Evolutionary conservation across 106 monocot genomes (phyloP).

Genomic region (Allium fistulosum): DNA sequence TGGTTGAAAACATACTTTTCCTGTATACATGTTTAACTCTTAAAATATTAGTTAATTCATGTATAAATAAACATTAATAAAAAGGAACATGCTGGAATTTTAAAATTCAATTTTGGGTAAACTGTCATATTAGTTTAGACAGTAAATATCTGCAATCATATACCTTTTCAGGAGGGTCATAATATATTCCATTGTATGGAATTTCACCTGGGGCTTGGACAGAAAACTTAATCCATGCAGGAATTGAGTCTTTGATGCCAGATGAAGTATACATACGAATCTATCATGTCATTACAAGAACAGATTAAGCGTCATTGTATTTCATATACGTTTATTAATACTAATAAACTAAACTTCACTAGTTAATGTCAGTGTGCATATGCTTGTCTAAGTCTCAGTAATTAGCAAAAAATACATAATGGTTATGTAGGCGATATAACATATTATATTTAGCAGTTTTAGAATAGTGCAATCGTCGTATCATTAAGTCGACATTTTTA

Average conservation of each 20-base stretch:
- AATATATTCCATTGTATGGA: conserved; percentile 96
- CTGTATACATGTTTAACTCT: conserved; percentile 24
- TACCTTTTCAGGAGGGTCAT: conserved; percentile 96
- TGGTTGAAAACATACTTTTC: conserved; percentile 82
- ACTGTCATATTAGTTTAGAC: too few species aligned
- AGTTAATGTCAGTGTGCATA: background rate
- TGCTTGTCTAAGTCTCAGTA: too few species aligned
- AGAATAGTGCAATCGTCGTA: too few species aligned
- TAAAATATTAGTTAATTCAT: background rate
- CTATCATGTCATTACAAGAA: conserved; percentile 24
- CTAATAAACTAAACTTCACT: too few species aligned
- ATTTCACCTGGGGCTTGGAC: conserved; percentile 94
- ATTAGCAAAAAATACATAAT: too few species aligned
- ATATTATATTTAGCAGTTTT: too few species aligned
- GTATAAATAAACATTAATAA: too few species aligned
- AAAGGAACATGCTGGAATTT: too few species aligned
- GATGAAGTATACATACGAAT: conserved; percentile 97
- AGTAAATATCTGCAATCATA: background rate
- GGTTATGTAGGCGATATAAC: too few species aligned
- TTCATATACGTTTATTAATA: too few species aligned
- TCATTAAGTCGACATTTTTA: too few species aligned
- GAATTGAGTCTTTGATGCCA: conserved; percentile 94
- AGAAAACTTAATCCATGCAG: conserved; percentile 98
- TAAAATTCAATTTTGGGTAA: too few species aligned
- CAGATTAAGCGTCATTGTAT: background rate